These are phyloP conservation scores for Pilobolus umbonatus DNA, from an alignment of 192 early-diverging fungal genomes.

Conservation along the genomic window DNA sequence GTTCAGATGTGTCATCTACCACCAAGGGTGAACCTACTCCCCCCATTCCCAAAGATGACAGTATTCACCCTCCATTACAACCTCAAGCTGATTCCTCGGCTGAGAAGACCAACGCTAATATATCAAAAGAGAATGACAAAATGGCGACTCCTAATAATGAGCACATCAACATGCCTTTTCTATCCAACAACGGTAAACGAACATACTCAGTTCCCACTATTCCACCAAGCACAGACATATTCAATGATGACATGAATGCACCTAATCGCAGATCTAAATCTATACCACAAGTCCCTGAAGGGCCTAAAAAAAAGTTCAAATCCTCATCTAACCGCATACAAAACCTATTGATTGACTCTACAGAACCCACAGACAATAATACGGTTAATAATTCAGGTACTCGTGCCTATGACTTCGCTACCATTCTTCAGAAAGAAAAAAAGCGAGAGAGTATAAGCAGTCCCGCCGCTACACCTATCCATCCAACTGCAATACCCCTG, in stretches of 20 bases:
- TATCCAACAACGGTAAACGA: background rate
- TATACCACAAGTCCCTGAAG: slow-evolving; percentile 10
- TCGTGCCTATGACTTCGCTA: slow-evolving; percentile 17
- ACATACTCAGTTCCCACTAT: background rate
- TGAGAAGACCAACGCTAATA: background rate
- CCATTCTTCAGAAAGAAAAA: slow-evolving; percentile 10
- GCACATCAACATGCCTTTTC: background rate
- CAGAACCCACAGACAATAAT: slow-evolving; percentile 3
- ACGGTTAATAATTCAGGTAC: background rate
- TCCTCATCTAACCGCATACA: slow-evolving; percentile 16
- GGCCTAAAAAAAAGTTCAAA: background rate
- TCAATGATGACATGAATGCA: background rate
- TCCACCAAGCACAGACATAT: background rate
- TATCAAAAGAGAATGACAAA: background rate
- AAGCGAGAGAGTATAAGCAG: too few relatives aligned
- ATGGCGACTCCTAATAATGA: background rate
- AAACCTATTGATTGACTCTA: slow-evolving; percentile 14
- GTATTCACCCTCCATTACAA: background rate
- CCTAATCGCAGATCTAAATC: slow-evolving; percentile 9
- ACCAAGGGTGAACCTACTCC: background rate
- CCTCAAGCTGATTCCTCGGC: background rate
- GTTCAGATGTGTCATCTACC: background rate
- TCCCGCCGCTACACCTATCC: too few relatives aligned
- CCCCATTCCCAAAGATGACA: background rate
- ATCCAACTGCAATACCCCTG: too few relatives aligned